Evolutionary conservation across 768 basidiomycete species (phyloP), one percentile per base, ranked within the genome.

Genomic region (Pleurotus ostreatus): DNA sequence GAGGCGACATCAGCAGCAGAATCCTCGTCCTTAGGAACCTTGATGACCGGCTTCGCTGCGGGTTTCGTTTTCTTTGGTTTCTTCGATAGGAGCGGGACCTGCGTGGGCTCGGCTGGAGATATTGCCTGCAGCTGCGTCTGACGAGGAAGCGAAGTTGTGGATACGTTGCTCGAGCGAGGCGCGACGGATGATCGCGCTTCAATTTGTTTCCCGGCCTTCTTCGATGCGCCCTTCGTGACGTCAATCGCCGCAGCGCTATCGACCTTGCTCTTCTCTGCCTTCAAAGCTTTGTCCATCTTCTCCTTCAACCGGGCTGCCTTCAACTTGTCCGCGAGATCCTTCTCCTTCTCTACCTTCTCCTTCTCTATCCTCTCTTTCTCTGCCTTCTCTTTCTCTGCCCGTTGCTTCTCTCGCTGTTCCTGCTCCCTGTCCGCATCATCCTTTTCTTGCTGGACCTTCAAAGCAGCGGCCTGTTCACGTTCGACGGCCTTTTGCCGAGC

Each of bases 21-120:
- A 13, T 81, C 78, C 30, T 81, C 86, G 34, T 89, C 88, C 66
- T 82, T 87, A 2, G 65, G 49, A 39, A 82, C 75, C 58, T 74
- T 83, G 51, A 53, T 53, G 61, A 82, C 76, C 9, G 80, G 77
- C 62, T 85, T 87, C 49, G 81, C 57, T 44, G 77, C 61, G 0
- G 88, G 86, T 63, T 86, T 91, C 62, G 75, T 88, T 69, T 92
- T 92, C 77, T 91, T 92, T 4, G 90, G 87, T 70, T 89, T 85
- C 68, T 86, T 91, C 20, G 90, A 91, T 40, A 90, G 73, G 34
- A 92, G 80, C 15, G 90, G 89, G 9, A 83, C 84, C 63, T 91
- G 90, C 4, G 69, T 65, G n/a, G 74, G 70, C 45, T 80, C 77
- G 5, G 58, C 45, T 20, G 47, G 56, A 7, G 57, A 46, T 22